These are phyloP conservation scores for Pythium aquatile DNA, from an alignment of 352 stramenopile species.

Conservation along the genomic window DNA sequence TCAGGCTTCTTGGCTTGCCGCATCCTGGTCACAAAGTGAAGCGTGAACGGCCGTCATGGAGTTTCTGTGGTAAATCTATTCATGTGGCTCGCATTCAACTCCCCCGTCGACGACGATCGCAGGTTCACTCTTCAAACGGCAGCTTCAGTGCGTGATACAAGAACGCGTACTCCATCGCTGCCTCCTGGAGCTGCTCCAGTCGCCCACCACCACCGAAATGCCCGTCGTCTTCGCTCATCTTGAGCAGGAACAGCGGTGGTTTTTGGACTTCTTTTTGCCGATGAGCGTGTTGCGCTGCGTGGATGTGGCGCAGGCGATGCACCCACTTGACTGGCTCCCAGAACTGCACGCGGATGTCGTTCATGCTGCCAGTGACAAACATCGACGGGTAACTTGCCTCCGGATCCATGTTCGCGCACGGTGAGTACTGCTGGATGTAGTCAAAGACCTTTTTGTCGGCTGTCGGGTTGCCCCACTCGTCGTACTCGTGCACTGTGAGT, in stretches of 20 bases:
- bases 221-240: conserved; percentile 78
- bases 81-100: background rate
- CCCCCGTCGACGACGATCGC: background rate
- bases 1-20: too few relatives aligned
- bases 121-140: conserved; percentile 29
- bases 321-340: conserved; percentile 89
- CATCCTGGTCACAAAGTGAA: too few relatives aligned
- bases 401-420: conserved; percentile 63
- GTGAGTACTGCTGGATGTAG: conserved; percentile 85
- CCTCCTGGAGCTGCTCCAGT: conserved; percentile 76
- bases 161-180: conserved; percentile 83
- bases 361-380: conserved; percentile 81
- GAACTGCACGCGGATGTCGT: conserved; percentile 82
- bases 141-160: conserved; percentile 68
- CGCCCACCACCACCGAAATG: conserved; percentile 79
- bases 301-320: conserved; percentile 61
- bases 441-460: conserved; percentile 35
- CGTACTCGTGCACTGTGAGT: conserved; percentile 91
- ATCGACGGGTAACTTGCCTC: conserved; percentile 62
- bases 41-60: too few relatives aligned
- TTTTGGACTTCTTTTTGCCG: conserved; percentile 28
- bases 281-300: conserved; percentile 23
- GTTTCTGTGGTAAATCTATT: background rate
- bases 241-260: conserved; percentile 46
- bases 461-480: conserved; percentile 87